Percentiles rank a stretch among this genome's conserved stretches.
phyloP scores from a whole-genome alignment of 148 eudicot genomes.

The Fallopia convolvulus region DNA sequence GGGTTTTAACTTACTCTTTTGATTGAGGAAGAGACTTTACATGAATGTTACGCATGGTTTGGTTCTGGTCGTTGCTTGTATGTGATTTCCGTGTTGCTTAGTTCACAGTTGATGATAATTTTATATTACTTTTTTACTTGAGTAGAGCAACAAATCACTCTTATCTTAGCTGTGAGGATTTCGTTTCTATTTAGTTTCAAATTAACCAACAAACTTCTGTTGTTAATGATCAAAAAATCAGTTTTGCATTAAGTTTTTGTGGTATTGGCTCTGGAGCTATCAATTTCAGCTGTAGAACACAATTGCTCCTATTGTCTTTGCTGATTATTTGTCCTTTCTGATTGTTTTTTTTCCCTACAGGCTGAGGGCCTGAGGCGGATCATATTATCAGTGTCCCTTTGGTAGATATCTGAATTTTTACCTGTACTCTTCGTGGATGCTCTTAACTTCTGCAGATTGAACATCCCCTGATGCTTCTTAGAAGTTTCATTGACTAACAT shows the following conservation, averaged over 20 bases:
- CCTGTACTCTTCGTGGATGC: slow-evolving; percentile 25
- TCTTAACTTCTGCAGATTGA: slow-evolving; percentile 35
- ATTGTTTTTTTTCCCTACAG: not conserved
- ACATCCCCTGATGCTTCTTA: slow-evolving; percentile 29
- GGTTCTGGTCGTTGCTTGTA: not conserved
- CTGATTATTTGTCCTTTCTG: not conserved
- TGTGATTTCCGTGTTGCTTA: slow-evolving; percentile 3
- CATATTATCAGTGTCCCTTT: not conserved
- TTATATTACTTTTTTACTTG: not conserved
- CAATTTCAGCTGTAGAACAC: not conserved
- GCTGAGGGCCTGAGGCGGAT: not conserved
- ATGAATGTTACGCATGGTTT: not conserved
- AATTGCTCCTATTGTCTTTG: not conserved
- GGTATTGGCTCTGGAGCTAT: not conserved
- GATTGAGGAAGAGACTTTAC: not conserved
- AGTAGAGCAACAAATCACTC: not conserved
- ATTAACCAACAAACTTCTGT: not conserved
- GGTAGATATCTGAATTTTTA: slow-evolving; percentile 7
- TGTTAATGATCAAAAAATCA: not conserved
- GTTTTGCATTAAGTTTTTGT: not conserved
- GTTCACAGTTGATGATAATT: not conserved
- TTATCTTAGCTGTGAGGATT: not conserved
- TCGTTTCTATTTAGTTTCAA: not conserved
- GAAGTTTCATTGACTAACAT: not conserved
- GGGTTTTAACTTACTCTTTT: not conserved